Conservation (phyloP, 148 eudicot species). For the Vaccinium macrocarpon region DNA sequence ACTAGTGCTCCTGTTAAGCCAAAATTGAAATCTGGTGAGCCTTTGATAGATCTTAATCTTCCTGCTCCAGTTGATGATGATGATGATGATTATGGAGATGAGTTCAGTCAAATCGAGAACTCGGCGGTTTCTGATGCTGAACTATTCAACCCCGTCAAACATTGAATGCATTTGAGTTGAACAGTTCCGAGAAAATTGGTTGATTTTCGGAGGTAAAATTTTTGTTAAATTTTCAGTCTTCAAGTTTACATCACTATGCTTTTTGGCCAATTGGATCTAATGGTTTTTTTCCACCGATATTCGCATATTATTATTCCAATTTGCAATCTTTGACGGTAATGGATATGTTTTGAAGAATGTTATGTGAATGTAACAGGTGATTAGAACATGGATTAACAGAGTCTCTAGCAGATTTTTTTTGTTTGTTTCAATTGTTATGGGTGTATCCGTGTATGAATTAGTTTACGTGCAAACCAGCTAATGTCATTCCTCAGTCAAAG, state of each 20-base stretch:
- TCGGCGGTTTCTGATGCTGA: conserved; percentile 64
- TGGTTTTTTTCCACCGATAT: background rate
- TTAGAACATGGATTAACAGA: conserved; percentile 20
- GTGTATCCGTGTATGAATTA: too few relatives aligned
- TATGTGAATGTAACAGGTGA: conserved; percentile 21
- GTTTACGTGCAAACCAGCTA: too few relatives aligned
- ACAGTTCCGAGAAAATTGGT: background rate
- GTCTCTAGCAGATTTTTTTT: background rate
- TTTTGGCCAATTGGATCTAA: conserved; percentile 11
- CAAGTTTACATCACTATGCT: background rate
- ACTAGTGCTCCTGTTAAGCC: background rate
- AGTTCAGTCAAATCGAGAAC: conserved; percentile 39
- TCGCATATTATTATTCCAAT: background rate
- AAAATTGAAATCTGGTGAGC: conserved; percentile 10
- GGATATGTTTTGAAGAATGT: conserved; percentile 12
- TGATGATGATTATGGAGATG: conserved; percentile 20
- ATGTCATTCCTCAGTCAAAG: too few relatives aligned
- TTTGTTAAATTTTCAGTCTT: background rate
- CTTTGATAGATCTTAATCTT: conserved; percentile 70
- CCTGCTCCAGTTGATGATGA: conserved; percentile 74
- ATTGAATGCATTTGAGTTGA: conserved; percentile 2
- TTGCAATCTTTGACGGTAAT: conserved; percentile 17
- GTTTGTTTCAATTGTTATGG: too few relatives aligned
- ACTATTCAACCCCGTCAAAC: conserved; percentile 27
- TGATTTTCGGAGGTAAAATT: conserved; percentile 25